A percentile compares a stretch with the other conserved stretches of the same genome.
Conservation (phyloP, 805 yeast species). For the Zygoascus biomembranicola region DNA sequence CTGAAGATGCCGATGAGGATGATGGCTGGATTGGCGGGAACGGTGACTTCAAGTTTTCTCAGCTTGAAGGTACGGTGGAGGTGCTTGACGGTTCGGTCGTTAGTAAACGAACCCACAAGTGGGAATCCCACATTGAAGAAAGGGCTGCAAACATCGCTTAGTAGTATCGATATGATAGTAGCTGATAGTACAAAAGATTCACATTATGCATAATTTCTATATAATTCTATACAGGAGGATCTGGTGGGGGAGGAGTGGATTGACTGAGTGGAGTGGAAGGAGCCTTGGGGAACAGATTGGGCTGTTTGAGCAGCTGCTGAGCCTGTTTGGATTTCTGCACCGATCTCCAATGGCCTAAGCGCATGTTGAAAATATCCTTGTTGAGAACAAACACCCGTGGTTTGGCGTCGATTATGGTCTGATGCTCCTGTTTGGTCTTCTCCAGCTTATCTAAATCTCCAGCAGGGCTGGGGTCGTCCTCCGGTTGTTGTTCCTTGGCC, state of each 20-base stretch:
- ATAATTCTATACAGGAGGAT: neutral
- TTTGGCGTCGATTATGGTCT: slow-evolving; percentile 23
- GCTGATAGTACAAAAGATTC: neutral
- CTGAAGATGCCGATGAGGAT: slow-evolving; percentile 32
- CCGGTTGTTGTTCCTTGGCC: slow-evolving; percentile 14
- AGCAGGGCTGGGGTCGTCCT: slow-evolving; percentile 5
- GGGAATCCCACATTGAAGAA: slow-evolving; percentile 79
- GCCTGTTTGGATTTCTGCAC: slow-evolving; percentile 25
- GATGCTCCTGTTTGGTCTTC: slow-evolving; percentile 15
- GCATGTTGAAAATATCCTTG: slow-evolving; percentile 34
- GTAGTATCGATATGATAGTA: neutral
- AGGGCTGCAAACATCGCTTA: slow-evolving; percentile 45
- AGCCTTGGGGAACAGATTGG: slow-evolving; percentile 28
- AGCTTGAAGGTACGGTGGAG: slow-evolving; percentile 58
- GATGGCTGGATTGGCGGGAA: slow-evolving; percentile 36
- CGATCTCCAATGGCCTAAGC: slow-evolving; percentile 28
- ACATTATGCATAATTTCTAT: neutral
- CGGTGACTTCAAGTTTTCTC: slow-evolving; percentile 51
- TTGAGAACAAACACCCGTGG: slow-evolving; percentile 37
- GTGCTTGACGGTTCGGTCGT: slow-evolving; percentile 64
- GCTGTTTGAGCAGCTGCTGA: slow-evolving; percentile 23
- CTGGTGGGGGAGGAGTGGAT: slow-evolving; percentile 1
- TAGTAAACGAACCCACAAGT: slow-evolving; percentile 43
- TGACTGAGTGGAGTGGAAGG: slow-evolving; percentile 20
- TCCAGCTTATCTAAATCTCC: slow-evolving; percentile 14